Base-by-base conservation (phyloP, 169 alveolate genomes). In the Cryptosporidium andersoni region DNA sequence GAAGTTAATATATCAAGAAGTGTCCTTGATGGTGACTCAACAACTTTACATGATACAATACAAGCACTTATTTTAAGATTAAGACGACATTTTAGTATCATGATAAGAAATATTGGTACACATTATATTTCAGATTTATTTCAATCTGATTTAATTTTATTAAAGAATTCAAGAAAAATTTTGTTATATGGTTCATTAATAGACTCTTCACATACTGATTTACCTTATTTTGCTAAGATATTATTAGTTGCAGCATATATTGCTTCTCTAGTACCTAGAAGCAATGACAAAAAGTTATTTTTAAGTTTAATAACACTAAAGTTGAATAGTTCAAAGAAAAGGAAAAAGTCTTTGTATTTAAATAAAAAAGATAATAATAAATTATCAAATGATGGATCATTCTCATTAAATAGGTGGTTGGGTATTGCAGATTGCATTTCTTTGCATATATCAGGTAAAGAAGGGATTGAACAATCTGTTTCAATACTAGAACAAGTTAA, bases 341-440 rank as follows among this genome's bases (percentile, higher is more conserved):
- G 51, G 43, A 74, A 37, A 47, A 36, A 55, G 6, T 42, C 12
- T 9, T 16, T 34, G 5, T 45, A 39, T 11, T 47, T 42, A 16
- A 42, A 58, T 9, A 60, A 36, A 14, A n/a, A 34, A 7, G 55
- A 45, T 47, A 56, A 43, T n/a, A 37, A 47, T n/a, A 1, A 37
- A 37, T 25, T 25, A 25, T 25, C 25, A 25, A 47, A 60, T 34
- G n/a, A 34, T 4, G 67, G 60, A 47, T 39, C 85, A 25, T 74
- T 74, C 60, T 74, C 85, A 5, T 43, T 74, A 2, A 58, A 58
- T 42, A 66, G 85, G 36, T 74, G 85, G 85, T 12, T 74, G n/a
- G 85, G 74, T 25, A 49, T 74, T 8, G 68, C 85, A 14, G 85
- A 74, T 39, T 74, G 85, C 40, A 74, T 74, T 58, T 66, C 85